Conservation (phyloP, 768 basidiomycete species). For the Tulasnella sp. region DNA sequence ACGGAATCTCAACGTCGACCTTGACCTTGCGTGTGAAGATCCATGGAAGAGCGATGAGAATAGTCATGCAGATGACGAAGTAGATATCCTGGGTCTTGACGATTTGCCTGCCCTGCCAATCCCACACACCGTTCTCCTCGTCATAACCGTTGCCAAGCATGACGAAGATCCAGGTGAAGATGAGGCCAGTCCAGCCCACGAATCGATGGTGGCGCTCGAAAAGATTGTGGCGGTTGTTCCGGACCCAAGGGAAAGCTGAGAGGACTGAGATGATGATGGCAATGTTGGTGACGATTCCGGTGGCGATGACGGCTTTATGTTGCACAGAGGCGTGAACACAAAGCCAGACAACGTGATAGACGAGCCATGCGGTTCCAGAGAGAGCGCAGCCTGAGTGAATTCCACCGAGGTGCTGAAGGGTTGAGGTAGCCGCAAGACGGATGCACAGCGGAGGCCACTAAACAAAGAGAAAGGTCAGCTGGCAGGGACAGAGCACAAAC, state of each 20-base stretch:
- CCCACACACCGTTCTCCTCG: constrained; percentile 53
- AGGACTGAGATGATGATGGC: constrained; percentile 56
- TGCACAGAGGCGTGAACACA: constrained; percentile 50
- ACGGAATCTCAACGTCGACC: constrained; percentile 74
- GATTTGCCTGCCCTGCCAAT: constrained; percentile 52
- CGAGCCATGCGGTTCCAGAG: constrained; percentile 62
- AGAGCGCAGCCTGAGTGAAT: constrained; percentile 74
- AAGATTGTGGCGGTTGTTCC: constrained; percentile 76
- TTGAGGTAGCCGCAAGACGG: constrained; percentile 24
- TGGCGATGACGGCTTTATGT: constrained; percentile 55
- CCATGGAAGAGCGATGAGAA: constrained; percentile 71
- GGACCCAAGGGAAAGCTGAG: constrained; percentile 73
- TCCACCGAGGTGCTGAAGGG: constrained; percentile 65
- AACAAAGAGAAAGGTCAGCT: constrained; percentile 16
- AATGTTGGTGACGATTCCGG: constrained; percentile 59
- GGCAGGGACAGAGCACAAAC: not conserved
- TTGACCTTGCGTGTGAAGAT: constrained; percentile 66
- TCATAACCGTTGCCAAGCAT: constrained; percentile 65
- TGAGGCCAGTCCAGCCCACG: constrained; percentile 56
- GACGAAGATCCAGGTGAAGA: constrained; percentile 58
- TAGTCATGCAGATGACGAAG: constrained; percentile 69
- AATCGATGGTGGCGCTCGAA: constrained; percentile 80
- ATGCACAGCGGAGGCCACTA: constrained; percentile 64
- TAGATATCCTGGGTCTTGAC: constrained; percentile 72
- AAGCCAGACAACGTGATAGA: constrained; percentile 58